These are phyloP conservation scores for Gossypium aridum DNA, from an alignment of 441 rosid genomes.

Conservation along the genomic window DNA sequence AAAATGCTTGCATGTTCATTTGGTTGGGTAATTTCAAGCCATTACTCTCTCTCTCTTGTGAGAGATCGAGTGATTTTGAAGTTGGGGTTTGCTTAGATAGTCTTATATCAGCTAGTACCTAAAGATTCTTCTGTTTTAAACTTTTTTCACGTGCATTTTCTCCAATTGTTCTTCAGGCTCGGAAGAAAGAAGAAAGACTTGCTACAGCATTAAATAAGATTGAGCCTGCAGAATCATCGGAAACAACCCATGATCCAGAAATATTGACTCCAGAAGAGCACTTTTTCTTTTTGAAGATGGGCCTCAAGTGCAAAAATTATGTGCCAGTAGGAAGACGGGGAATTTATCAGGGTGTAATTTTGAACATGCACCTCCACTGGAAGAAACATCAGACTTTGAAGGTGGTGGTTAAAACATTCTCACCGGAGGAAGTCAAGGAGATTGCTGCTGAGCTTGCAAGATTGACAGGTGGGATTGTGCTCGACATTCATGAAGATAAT, in stretches of 20 bases:
- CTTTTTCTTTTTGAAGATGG: slow-evolving; percentile 83
- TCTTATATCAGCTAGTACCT: not conserved
- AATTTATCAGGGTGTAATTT: slow-evolving; percentile 89
- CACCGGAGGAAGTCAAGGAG: slow-evolving; percentile 82
- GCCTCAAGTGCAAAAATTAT: slow-evolving; percentile 80
- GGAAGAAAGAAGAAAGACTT: slow-evolving; percentile 69
- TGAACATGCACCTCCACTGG: slow-evolving; percentile 99
- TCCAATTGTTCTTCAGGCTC: slow-evolving; percentile 42
- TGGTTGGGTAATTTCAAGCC: not conserved
- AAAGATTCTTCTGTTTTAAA: not conserved
- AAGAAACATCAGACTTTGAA: slow-evolving; percentile 90
- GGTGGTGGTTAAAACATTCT: slow-evolving; percentile 81
- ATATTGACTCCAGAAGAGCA: slow-evolving; percentile 93
- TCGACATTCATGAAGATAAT: slow-evolving; percentile 73
- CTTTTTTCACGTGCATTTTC: not conserved
- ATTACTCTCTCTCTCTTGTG: not conserved
- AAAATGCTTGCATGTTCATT: not conserved
- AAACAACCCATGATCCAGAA: slow-evolving; percentile 86
- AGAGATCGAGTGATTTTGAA: not conserved
- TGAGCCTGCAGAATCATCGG: slow-evolving; percentile 67
- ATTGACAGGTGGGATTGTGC: slow-evolving; percentile 82
- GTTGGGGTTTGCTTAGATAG: not conserved
- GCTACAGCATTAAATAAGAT: slow-evolving; percentile 67
- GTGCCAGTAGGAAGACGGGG: slow-evolving; percentile 92
- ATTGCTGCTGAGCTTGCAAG: slow-evolving; percentile 80